These are phyloP conservation scores for Raffaelea ambrosiae DNA, from an alignment of 2,329 filamentous ascomycete species.

Conservation along the genomic window DNA sequence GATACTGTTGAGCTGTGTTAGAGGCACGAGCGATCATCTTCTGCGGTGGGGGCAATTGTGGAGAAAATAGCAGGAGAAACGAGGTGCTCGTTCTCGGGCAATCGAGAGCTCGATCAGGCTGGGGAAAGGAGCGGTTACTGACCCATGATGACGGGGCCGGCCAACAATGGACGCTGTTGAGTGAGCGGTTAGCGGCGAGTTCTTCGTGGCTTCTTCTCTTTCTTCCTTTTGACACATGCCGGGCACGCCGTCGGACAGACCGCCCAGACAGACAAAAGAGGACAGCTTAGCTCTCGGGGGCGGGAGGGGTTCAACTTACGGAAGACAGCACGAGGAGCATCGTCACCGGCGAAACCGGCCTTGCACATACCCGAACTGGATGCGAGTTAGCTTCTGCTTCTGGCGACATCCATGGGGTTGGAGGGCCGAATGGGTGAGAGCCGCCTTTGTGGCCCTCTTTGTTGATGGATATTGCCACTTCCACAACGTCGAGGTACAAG, in stretches of 20 bases:
- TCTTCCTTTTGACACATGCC: neutral
- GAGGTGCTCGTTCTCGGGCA: neutral
- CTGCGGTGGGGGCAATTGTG: too few relatives aligned
- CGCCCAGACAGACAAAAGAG: conserved; percentile 4
- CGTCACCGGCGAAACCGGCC: conserved; percentile 99
- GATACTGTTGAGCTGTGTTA: conserved; percentile 58
- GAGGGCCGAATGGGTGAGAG: too few relatives aligned
- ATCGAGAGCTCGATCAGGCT: neutral
- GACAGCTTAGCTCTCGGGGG: conserved; percentile 12
- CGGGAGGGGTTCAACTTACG: conserved; percentile 62
- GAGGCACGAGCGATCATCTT: conserved; percentile 8
- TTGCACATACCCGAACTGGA: conserved; percentile 99
- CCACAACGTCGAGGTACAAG: neutral
- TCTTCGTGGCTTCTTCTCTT: too few relatives aligned
- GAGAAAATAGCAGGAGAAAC: neutral
- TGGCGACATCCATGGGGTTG: neutral
- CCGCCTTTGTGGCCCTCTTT: too few relatives aligned
- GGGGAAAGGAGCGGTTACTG: conserved; percentile 35
- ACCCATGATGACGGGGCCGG: conserved; percentile 99
- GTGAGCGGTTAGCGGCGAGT: conserved; percentile 14
- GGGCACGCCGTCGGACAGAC: neutral
- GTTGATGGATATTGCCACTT: neutral
- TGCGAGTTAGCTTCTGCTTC: conserved; percentile 27
- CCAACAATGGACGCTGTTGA: conserved; percentile 96
- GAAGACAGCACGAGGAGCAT: conserved; percentile 99